Percentiles rank a stretch among this genome's conserved stretches.
phyloP scores from a whole-genome alignment of 768 basidiomycete species.

The Xanthoconium stramineum region DNA sequence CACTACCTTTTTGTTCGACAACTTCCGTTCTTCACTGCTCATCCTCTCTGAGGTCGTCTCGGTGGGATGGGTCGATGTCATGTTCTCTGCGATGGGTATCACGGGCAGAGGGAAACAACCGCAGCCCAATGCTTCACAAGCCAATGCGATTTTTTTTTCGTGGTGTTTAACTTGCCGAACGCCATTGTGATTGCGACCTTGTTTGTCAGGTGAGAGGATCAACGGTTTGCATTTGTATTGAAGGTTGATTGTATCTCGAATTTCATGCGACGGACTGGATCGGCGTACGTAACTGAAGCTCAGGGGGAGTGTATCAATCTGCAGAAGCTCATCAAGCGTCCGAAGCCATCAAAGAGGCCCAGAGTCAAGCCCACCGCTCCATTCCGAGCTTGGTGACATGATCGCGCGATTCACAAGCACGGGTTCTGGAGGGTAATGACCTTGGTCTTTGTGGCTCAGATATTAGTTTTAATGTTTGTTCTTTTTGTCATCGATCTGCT shows the following conservation, averaged over 20 bases:
- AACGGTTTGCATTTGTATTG: not conserved
- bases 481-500: not conserved
- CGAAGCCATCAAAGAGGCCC: constrained; percentile 83
- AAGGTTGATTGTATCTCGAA: constrained; percentile 59
- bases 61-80: constrained; percentile 95
- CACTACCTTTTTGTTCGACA: constrained; percentile 89
- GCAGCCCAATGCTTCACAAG: constrained; percentile 64
- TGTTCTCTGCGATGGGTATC: constrained; percentile 76
- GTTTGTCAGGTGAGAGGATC: constrained; percentile 70
- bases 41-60: constrained; percentile 98
- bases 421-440: constrained; percentile 91
- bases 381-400: constrained; percentile 83
- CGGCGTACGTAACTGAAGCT: constrained; percentile 78
- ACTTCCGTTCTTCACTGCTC: constrained; percentile 74
- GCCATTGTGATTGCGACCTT: constrained; percentile 87
- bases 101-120: constrained; percentile 70
- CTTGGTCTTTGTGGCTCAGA: constrained; percentile 78
- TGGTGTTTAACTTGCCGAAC: constrained; percentile 88
- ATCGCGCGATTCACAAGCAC: constrained; percentile 85
- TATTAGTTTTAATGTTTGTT: constrained; percentile 75
- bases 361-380: constrained; percentile 48
- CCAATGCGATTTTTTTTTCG: constrained; percentile 88
- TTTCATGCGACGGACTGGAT: constrained; percentile 83
- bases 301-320: constrained; percentile 95
- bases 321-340: constrained; percentile 84